Base-by-base conservation (phyloP, 2,329 filamentous ascomycete genomes). In the Aspergillus alliaceus region DNA sequence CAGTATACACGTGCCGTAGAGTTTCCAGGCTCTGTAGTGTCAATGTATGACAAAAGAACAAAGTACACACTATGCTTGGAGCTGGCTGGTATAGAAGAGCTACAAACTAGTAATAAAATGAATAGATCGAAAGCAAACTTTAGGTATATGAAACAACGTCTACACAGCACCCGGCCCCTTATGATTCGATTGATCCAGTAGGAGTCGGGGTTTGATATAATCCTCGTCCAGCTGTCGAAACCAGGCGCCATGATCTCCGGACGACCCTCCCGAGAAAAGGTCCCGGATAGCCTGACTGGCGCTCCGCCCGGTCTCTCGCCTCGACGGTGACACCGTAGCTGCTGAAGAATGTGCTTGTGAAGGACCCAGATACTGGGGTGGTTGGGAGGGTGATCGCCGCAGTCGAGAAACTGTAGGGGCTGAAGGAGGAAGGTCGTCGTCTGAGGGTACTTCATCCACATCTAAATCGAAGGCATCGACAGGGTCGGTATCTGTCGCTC, bases 211-310 rank as follows among this genome's bases (percentile, higher is more conserved):
- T 80, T 98, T 98, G 75, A 98, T 93, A 73, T 92, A 97, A 59
- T 93, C 91, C 75, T 99, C 95, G 72, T 99, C 95, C 59, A 99
- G 79, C 76, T 96, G 93, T 64, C 87, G 88, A 75, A 99, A 96
- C 77, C 96, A 86, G 46, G 90, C 91, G 9, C 90, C 90, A 44
- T 96, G 92, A 72, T 99, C 95, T 51, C 96, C 91, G 1, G 89
- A 84, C 4, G 72, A 68, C 15, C 89, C 83, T 1, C 86, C 86
- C 25, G 84, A 90, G 64, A 96, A 86, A 8, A 99, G 80, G 69
- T 93, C 90, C 56, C 87, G 86, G 57, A 97, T 86, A 0, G 92
- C 90, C 29, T 86, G 89, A 20, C 86, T 84, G 11, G 90, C 90
- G 27, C 86, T 90, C n/a, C 91, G 78, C 40, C 82, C 64, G 7